These are phyloP conservation scores for Astragalus glycyphyllos DNA, from an alignment of 306 rosid species.

Conservation along the genomic window DNA sequence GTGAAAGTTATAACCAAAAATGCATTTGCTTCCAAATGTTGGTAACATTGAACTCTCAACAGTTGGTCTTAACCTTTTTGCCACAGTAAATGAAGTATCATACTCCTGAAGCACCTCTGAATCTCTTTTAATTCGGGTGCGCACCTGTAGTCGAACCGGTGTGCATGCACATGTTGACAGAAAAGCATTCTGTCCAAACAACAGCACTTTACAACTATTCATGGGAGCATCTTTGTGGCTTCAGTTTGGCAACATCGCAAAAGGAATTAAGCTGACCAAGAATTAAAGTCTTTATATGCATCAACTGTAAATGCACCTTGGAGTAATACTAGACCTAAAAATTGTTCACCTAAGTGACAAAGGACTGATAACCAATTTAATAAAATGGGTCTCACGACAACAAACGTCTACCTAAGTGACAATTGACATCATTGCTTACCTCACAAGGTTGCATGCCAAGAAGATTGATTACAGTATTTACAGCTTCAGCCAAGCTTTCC, in stretches of 20 bases:
- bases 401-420: slow-evolving; percentile 20
- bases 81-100: not conserved
- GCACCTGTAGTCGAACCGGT: not conserved
- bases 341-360: not conserved
- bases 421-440: slow-evolving; percentile 55
- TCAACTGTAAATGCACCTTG: not conserved
- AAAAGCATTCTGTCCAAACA: slow-evolving; percentile 24
- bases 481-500: slow-evolving; percentile 91
- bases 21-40: slow-evolving; percentile 1
- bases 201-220: slow-evolving; percentile 20
- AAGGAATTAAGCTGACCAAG: not conserved
- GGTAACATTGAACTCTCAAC: slow-evolving; percentile 11
- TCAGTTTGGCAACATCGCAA: slow-evolving; percentile 5
- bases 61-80: slow-evolving; percentile 6
- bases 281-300: not conserved
- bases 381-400: slow-evolving; percentile 4
- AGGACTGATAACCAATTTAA: slow-evolving; percentile 29
- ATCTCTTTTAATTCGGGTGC: not conserved
- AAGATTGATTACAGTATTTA: slow-evolving; percentile 77
- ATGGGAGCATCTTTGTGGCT: not conserved
- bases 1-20: not conserved
- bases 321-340: slow-evolving; percentile 31
- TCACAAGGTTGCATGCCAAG: slow-evolving; percentile 99
- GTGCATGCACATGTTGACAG: slow-evolving; percentile 15
- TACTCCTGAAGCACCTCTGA: not conserved